Evolutionary conservation across 352 stramenopile species (phyloP).

Genomic region (Proteromonas lacertae): DNA sequence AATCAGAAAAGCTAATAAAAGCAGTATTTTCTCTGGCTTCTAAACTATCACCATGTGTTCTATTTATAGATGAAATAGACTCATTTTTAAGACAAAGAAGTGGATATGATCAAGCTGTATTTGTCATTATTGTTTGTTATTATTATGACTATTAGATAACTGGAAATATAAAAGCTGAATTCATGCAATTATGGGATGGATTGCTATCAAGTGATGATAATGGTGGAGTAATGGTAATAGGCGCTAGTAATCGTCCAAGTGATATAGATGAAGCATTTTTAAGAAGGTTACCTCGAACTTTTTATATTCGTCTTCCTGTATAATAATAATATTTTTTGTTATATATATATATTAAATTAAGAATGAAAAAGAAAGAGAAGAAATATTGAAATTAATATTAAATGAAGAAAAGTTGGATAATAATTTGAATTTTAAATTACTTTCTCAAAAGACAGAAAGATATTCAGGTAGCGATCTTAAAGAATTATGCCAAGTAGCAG

Average conservation of each 20-base stretch:
- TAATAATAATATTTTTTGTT: slow-evolving; percentile 8
- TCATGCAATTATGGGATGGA: slow-evolving; percentile 85
- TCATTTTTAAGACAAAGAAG: slow-evolving; percentile 54
- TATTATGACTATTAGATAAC: slow-evolving; percentile 6
- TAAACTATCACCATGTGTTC: slow-evolving; percentile 31
- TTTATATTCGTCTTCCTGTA: neutral
- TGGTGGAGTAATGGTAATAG: slow-evolving; percentile 69
- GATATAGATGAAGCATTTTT: slow-evolving; percentile 20
- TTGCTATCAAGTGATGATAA: slow-evolving; percentile 26
- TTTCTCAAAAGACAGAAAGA: slow-evolving; percentile 39
- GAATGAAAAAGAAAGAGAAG: slow-evolving; percentile 29
- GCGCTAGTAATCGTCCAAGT: slow-evolving; percentile 61
- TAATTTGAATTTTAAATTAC: slow-evolving; percentile 28
- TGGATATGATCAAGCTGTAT: slow-evolving; percentile 20
- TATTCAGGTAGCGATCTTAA: slow-evolving; percentile 85
- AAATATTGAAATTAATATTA: slow-evolving; percentile 66
- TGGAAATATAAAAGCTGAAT: slow-evolving; percentile 38
- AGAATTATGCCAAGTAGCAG: slow-evolving; percentile 61
- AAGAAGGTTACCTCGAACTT: neutral
- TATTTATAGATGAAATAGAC: slow-evolving; percentile 37
- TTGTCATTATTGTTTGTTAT: neutral
- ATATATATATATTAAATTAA: slow-evolving; percentile 62
- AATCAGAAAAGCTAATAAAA: slow-evolving; percentile 61
- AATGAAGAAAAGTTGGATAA: slow-evolving; percentile 31
- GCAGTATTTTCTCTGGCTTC: slow-evolving; percentile 49